Evolutionary conservation across 352 stramenopile species (phyloP), one percentile per base, ranked within the genome.

Genomic region (Phytophthora lateralis): DNA sequence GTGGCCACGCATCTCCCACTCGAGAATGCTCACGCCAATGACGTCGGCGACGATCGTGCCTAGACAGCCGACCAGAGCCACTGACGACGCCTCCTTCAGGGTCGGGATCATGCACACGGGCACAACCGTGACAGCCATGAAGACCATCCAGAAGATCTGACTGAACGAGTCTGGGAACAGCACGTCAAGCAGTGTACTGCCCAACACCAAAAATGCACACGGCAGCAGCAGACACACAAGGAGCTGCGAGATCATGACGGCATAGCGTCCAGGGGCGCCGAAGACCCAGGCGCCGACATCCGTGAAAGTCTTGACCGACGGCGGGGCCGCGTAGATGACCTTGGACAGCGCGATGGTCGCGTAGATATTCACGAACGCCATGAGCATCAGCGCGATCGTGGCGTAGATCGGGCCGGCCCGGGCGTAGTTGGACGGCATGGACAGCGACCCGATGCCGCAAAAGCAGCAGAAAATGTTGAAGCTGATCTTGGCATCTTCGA

Each of bases 381-480:
- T 90, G 26, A 90, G 81, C 15, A 81, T 45, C 34, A 87, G 55
- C 7, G 73, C 80, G 47, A 84, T 66, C 2, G 60, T 78, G 15
- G 73, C 80, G 42, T 77, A 71, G 12, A 71, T 46, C 7, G 76
- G 78, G 0, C 76, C 78, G 7, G 80, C 78, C 2, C 80, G 78
- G 1, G 80, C 70, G 57, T 76, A 91, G 55, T 91, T 91, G 49
- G 66, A 78, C 1, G 79, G 79, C 76, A 91, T 88, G 48, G 79
- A 77, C 32, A 91, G 60, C 35, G 81, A 85, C 11, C 79, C 82
- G 59, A 91, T 82, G 47, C 81, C 81, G 55, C 72, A 90, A 47
- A 90, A 82, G 20, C 72, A 77, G 59, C 81, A 90, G 43, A 86
- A 71, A 55, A 89, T 67, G 57, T 83, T 86, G 66, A 88, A 88